Percentiles rank a stretch among this genome's conserved stretches.
These are phyloP conservation scores for Parathielavia appendiculata DNA, from an alignment of 495 filamentous ascomycete genomes.

Conservation along the genomic window DNA sequence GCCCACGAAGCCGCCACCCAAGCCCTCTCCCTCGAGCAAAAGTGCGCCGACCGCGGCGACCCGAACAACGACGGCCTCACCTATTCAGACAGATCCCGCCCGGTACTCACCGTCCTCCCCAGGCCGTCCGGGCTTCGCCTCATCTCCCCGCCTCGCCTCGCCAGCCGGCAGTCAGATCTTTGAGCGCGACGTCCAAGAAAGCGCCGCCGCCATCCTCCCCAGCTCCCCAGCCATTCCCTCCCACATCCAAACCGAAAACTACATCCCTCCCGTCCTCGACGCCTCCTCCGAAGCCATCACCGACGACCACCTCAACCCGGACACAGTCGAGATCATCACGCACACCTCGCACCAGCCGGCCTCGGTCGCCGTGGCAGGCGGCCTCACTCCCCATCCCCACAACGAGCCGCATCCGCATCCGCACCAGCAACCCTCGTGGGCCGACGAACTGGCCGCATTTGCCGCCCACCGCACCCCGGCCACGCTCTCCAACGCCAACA, in stretches of 20 bases:
- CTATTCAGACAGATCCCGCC: slow-evolving; percentile 40
- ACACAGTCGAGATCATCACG: slow-evolving; percentile 83
- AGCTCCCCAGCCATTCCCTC: slow-evolving; percentile 72
- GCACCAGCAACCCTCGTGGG: slow-evolving; percentile 38
- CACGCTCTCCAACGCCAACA: slow-evolving; percentile 28
- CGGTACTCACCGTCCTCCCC: slow-evolving; percentile 48
- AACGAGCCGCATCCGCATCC: slow-evolving; percentile 35
- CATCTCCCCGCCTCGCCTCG: slow-evolving; percentile 57
- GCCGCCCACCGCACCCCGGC: slow-evolving; percentile 25
- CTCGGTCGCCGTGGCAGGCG: slow-evolving; percentile 51
- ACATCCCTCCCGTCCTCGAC: slow-evolving; percentile 85
- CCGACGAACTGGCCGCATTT: slow-evolving; percentile 53
- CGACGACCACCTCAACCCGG: slow-evolving; percentile 65
- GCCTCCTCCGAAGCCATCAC: slow-evolving; percentile 87
- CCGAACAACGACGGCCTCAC: slow-evolving; percentile 37
- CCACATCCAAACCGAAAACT: slow-evolving; percentile 86
- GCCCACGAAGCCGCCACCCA: slow-evolving; percentile 36
- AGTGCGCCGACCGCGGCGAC: slow-evolving; percentile 23
- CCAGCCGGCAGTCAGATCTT: slow-evolving; percentile 81
- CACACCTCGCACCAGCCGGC: slow-evolving; percentile 77
- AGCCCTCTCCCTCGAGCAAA: slow-evolving; percentile 24
- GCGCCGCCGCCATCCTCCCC: slow-evolving; percentile 51
- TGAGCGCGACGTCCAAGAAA: slow-evolving; percentile 88
- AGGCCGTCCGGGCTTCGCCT: slow-evolving; percentile 45
- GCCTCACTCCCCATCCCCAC: slow-evolving; percentile 34